Evolutionary conservation across 2,329 filamentous ascomycete species (phyloP).

Genomic region (Alternaria atra): DNA sequence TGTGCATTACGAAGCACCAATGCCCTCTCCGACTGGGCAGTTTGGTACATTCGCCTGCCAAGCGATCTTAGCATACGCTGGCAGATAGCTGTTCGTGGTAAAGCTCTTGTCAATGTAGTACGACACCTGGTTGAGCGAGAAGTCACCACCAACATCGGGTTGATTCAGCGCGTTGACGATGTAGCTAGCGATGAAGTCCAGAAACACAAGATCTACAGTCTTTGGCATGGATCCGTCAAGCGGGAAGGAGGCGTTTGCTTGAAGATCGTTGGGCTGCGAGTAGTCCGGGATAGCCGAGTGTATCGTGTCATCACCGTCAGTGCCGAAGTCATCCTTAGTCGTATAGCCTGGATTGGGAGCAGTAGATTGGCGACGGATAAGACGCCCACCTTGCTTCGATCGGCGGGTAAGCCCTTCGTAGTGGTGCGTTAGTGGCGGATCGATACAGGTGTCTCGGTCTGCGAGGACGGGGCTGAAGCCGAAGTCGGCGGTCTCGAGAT

Average conservation of each 20-base stretch:
- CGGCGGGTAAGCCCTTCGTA: constrained; percentile 35
- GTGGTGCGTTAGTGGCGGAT: constrained; percentile 53
- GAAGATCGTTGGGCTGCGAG: constrained; percentile 60
- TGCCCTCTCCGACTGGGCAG: constrained; percentile 51
- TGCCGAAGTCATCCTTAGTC: constrained; percentile 66
- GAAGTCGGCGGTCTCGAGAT: constrained; percentile 44
- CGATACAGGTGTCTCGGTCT: constrained; percentile 58
- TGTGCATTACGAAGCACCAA: constrained; percentile 28
- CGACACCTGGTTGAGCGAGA: constrained; percentile 39
- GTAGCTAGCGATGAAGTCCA: constrained; percentile 58
- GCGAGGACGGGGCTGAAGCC: constrained; percentile 50
- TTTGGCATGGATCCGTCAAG: constrained; percentile 53
- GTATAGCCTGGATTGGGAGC: constrained; percentile 60
- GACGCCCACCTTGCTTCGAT: constrained; percentile 48
- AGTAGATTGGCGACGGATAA: constrained; percentile 60
- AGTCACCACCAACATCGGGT: constrained; percentile 45
- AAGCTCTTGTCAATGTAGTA: constrained; percentile 54
- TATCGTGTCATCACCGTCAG: constrained; percentile 64
- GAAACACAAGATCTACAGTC: constrained; percentile 63
- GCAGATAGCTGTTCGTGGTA: constrained; percentile 55
- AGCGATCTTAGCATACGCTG: constrained; percentile 52
- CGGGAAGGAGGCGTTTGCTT: constrained; percentile 61
- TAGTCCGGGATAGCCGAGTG: constrained; percentile 61
- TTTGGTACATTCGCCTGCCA: constrained; percentile 54
- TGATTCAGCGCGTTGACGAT: constrained; percentile 48